Percentiles rank a stretch among this genome's conserved stretches.
phyloP scores from a whole-genome alignment of 345 rosid species.

The Laguncularia racemosa region DNA sequence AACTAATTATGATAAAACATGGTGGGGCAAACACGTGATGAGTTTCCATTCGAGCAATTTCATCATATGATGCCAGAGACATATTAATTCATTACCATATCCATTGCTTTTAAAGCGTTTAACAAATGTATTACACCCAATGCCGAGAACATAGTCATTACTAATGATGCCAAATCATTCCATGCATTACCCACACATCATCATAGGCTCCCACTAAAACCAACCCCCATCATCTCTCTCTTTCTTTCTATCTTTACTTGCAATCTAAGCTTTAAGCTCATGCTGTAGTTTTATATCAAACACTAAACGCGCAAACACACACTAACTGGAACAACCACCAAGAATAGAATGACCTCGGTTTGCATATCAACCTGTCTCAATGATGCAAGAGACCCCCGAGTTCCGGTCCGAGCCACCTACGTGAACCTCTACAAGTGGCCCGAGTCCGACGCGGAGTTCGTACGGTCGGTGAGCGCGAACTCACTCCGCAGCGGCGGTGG shows the following conservation, averaged over 20 bases:
- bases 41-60: not conserved
- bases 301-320: conserved; percentile 9
- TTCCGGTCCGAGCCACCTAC: conserved; percentile 54
- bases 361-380: conserved; percentile 75
- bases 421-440: conserved; percentile 77
- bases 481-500: conserved; percentile 3
- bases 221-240: conserved; percentile 1
- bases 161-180: conserved; percentile 21
- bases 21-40: no score
- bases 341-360: conserved; percentile 42
- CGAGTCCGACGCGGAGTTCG: conserved; percentile 63
- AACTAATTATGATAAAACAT: no score
- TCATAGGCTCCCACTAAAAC: conserved; percentile 7
- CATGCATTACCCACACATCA: conserved; percentile 9
- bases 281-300: not conserved
- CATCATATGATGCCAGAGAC: no score
- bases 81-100: conserved; percentile 4
- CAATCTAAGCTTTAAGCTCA: conserved; percentile 36
- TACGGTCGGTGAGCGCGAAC: conserved; percentile 30
- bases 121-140: no score
- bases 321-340: not conserved
- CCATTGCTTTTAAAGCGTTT: conserved; percentile 9
- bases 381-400: conserved; percentile 58
- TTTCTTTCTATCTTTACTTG: conserved; percentile 37
- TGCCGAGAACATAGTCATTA: conserved; percentile 16